These are phyloP conservation scores for Alternaria dauci DNA, from an alignment of 2,329 filamentous ascomycete species.

Conservation along the genomic window DNA sequence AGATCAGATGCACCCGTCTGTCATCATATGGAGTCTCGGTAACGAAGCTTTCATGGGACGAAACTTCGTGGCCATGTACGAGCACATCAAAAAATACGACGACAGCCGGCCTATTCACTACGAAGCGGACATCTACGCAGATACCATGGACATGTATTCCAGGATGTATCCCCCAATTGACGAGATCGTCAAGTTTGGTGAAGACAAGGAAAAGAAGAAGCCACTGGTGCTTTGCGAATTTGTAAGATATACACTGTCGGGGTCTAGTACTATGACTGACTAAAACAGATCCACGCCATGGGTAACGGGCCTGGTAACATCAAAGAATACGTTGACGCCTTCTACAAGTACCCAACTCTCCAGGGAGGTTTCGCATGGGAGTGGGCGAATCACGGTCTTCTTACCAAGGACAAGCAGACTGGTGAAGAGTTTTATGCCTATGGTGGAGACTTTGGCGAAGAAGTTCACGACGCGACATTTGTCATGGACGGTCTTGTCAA, in stretches of 20 bases:
- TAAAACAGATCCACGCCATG: slow-evolving; percentile 66
- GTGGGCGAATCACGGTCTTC: slow-evolving; percentile 57
- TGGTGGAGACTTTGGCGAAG: slow-evolving; percentile 56
- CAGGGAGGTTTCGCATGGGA: slow-evolving; percentile 68
- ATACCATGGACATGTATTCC: slow-evolving; percentile 70
- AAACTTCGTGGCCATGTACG: slow-evolving; percentile 74
- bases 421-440: slow-evolving; percentile 54
- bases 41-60: slow-evolving; percentile 77
- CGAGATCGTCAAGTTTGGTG: slow-evolving; percentile 58
- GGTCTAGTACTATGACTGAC: not conserved
- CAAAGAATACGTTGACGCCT: slow-evolving; percentile 72
- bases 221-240: slow-evolving; percentile 67
- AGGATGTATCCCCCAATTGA: slow-evolving; percentile 71
- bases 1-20: slow-evolving; percentile 74
- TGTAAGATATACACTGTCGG: slow-evolving; percentile 28
- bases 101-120: slow-evolving; percentile 70
- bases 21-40: slow-evolving; percentile 77
- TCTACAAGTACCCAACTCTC: slow-evolving; percentile 66
- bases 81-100: slow-evolving; percentile 67
- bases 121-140: slow-evolving; percentile 68
- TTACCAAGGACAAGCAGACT: slow-evolving; percentile 51
- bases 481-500: slow-evolving; percentile 56
- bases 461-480: slow-evolving; percentile 54
- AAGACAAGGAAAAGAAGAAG: slow-evolving; percentile 55
- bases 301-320: slow-evolving; percentile 76